These are phyloP conservation scores for Ganoderma boninense DNA, from an alignment of 1,284 basidiomycete genomes.

Conservation along the genomic window DNA sequence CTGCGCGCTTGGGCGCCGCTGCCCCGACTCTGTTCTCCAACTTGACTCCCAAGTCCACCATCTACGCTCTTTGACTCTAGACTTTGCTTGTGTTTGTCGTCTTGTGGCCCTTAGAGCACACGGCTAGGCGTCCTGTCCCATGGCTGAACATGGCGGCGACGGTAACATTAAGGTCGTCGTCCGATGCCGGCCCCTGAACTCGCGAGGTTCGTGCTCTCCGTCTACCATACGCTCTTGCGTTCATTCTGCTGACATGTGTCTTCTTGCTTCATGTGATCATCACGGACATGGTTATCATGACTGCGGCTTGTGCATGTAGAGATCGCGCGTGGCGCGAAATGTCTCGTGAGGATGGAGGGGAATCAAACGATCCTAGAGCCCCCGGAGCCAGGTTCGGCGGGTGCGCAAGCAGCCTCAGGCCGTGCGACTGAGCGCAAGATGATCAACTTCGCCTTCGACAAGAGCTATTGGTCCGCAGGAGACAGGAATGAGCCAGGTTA, in stretches of 20 bases:
- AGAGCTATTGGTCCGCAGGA: conserved; percentile 95
- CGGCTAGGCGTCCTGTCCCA: conserved; percentile 43
- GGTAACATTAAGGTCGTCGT: conserved; percentile 98
- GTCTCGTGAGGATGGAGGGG: conserved; percentile 92
- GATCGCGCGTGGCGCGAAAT: conserved; percentile 89
- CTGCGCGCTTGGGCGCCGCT: conserved; percentile 13
- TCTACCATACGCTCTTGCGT: conserved; percentile 19
- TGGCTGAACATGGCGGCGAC: conserved; percentile 65
- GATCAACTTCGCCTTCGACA: conserved; percentile 93
- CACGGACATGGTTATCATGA: neutral
- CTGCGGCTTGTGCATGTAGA: conserved; percentile 58
- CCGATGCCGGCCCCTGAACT: conserved; percentile 94
- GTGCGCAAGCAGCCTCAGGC: conserved; percentile 64
- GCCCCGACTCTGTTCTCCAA: conserved; percentile 15
- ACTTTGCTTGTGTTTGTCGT: conserved; percentile 16
- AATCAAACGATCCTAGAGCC: conserved; percentile 92
- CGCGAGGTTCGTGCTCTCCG: conserved; percentile 72
- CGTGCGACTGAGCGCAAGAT: conserved; percentile 89
- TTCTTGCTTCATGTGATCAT: neutral
- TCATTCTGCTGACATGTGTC: conserved; percentile 15
- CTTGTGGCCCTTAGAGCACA: neutral
- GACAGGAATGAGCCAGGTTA: conserved; percentile 87
- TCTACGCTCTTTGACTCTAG: conserved; percentile 26
- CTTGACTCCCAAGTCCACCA: conserved; percentile 8
- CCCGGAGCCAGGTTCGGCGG: conserved; percentile 77